These are phyloP conservation scores for Phialophora chinensis DNA, from an alignment of 2,329 filamentous ascomycete species.

Conservation along the genomic window DNA sequence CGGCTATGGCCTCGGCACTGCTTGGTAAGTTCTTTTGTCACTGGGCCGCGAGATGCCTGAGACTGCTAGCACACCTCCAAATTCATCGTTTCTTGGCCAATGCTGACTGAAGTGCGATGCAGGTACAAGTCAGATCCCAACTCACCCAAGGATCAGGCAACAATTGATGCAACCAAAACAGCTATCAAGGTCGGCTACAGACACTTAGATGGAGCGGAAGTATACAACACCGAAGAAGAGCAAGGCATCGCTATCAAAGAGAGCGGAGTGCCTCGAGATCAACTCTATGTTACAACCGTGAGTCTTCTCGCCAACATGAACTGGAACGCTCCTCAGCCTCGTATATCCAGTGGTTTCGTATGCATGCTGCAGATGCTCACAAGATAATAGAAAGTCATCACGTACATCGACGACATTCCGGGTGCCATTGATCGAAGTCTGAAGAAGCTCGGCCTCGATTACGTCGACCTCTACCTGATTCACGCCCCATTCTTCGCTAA, in stretches of 20 bases:
- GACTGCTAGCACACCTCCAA: background rate
- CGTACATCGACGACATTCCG: constrained; percentile 61
- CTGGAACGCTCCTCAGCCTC: background rate
- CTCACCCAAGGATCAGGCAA: constrained; percentile 57
- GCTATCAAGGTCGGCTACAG: constrained; percentile 65
- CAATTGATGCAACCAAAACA: constrained; percentile 62
- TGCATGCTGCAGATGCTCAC: background rate
- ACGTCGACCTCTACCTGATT: constrained; percentile 70
- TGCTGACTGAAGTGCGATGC: background rate
- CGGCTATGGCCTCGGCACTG: constrained; percentile 68
- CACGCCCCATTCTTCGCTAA: constrained; percentile 66
- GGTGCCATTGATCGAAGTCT: constrained; percentile 61
- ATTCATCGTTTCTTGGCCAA: background rate
- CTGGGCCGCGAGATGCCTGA: background rate
- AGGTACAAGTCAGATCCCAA: constrained; percentile 57
- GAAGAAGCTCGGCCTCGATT: constrained; percentile 64
- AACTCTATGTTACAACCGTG: constrained; percentile 58
- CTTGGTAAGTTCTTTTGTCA: constrained; percentile 51
- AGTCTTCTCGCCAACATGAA: background rate
- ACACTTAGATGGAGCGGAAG: constrained; percentile 68
- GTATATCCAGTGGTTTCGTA: background rate
- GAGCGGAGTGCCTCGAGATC: constrained; percentile 52
- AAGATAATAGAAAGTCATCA: constrained; percentile 55
- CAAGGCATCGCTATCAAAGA: constrained; percentile 57
- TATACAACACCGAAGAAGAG: constrained; percentile 58